Percentiles rank a stretch among this genome's conserved stretches.
phyloP scores from a whole-genome alignment of 208 protist species.

The Crithidia brevicula region DNA sequence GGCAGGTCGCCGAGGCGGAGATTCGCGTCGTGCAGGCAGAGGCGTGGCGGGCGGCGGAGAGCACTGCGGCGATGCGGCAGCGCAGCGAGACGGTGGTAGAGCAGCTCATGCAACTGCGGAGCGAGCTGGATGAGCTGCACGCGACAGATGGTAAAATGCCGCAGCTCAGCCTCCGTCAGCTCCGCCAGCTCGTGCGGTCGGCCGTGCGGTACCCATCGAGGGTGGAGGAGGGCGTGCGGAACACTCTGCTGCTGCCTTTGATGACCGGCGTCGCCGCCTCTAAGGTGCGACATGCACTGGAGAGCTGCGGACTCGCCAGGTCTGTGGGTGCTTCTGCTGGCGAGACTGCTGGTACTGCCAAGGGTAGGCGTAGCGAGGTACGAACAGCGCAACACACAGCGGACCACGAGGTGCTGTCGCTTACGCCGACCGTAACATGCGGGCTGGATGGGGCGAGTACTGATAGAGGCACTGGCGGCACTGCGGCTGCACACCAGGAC shows the following conservation, averaged over 20 bases:
- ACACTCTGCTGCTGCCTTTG: conserved; percentile 71
- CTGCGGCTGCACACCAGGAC: background rate
- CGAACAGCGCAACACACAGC: background rate
- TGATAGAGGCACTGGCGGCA: background rate
- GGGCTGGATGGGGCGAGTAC: background rate
- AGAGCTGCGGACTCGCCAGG: conserved; percentile 36
- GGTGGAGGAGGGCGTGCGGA: conserved; percentile 52
- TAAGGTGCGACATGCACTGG: conserved; percentile 69
- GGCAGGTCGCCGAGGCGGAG: conserved; percentile 52
- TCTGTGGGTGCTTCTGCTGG: background rate
- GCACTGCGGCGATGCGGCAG: conserved; percentile 4
- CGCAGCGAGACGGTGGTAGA: conserved; percentile 31
- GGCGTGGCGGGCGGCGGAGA: conserved; percentile 12
- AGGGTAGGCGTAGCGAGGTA: background rate
- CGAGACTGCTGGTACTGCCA: background rate
- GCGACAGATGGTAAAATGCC: conserved; percentile 70
- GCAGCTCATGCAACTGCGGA: conserved; percentile 51
- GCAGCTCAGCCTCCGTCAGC: conserved; percentile 72
- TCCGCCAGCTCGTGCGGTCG: conserved; percentile 65
- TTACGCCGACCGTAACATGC: background rate
- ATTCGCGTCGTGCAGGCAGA: conserved; percentile 19
- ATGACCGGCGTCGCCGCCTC: conserved; percentile 74
- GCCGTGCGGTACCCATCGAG: conserved; percentile 64
- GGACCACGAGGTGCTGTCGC: conserved; percentile 11
- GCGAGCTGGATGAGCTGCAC: conserved; percentile 54